phyloP scores from a whole-genome alignment of 2,329 filamentous ascomycete species.

The Clarireedia monteithiana region DNA sequence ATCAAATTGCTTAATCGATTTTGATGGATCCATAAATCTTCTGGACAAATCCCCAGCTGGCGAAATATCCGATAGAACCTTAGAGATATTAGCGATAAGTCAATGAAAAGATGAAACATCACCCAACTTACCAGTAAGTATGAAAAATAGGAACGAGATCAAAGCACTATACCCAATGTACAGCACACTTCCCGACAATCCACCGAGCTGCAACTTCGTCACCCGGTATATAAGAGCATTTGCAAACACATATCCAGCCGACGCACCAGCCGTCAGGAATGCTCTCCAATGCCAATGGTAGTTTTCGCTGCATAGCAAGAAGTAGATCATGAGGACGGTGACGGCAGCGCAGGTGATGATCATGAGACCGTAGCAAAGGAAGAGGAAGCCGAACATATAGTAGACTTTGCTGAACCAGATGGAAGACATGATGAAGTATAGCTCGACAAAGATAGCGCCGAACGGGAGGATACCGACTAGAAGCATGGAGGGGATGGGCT shows the following conservation, averaged over 20 bases:
- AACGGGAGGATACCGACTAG: conserved; percentile 91
- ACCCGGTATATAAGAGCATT: conserved; percentile 89
- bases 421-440: conserved; percentile 99
- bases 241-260: conserved; percentile 82
- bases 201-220: conserved; percentile 77
- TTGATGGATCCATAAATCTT: conserved; percentile 98
- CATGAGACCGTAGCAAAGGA: conserved; percentile 96
- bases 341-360: conserved; percentile 89
- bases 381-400: conserved; percentile 99
- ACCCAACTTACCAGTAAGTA: conserved; percentile 72
- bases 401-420: conserved; percentile 99
- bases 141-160: conserved; percentile 85
- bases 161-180: conserved; percentile 90
- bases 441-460: conserved; percentile 92
- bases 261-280: conserved; percentile 86
- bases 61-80: conserved; percentile 94
- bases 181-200: conserved; percentile 77
- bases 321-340: conserved; percentile 92
- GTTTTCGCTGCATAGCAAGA: conserved; percentile 90
- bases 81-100: conserved; percentile 13
- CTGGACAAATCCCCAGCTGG: conserved; percentile 88
- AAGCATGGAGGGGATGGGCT: conserved; percentile 81
- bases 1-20: conserved; percentile 59
- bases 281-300: conserved; percentile 99
- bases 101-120: neutral